These are phyloP conservation scores for Yamadazyma scolyti DNA, from an alignment of 805 yeast genomes.

Conservation along the genomic window DNA sequence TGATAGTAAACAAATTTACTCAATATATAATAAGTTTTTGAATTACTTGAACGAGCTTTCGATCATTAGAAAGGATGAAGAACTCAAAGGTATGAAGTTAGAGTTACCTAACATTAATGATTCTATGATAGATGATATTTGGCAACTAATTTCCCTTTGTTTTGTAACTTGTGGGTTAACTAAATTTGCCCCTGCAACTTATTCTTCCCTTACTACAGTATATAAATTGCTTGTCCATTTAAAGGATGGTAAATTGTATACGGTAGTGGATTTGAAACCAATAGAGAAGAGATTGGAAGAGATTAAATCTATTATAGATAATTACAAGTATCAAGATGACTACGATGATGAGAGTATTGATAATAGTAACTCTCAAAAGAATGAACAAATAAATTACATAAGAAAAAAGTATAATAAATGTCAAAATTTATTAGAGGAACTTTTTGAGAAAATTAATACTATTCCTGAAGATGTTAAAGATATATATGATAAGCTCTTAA, in stretches of 20 bases:
- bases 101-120: conserved; percentile 57
- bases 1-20: conserved; percentile 64
- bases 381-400: conserved; percentile 59
- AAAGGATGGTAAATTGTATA: conserved; percentile 75
- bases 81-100: conserved; percentile 32
- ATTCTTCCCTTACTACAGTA: conserved; percentile 84
- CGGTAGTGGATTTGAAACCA: conserved; percentile 79
- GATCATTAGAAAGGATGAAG: conserved; percentile 48
- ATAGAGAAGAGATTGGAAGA: conserved; percentile 70
- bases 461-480: conserved; percentile 36
- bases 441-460: conserved; percentile 49
- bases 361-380: conserved; percentile 14
- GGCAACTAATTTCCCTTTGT: conserved; percentile 81
- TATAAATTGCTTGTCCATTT: conserved; percentile 80
- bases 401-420: conserved; percentile 66
- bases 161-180: conserved; percentile 90
- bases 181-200: conserved; percentile 90
- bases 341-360: conserved; percentile 12
- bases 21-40: conserved; percentile 57
- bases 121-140: conserved; percentile 77
- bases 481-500: conserved; percentile 57
- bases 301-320: conserved; percentile 58
- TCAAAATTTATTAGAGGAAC: conserved; percentile 49
- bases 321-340: conserved; percentile 24
- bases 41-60: conserved; percentile 50